A percentile compares a stretch with the other conserved stretches of the same genome.
These are phyloP conservation scores for Leccinum imitatum DNA, from an alignment of 768 basidiomycete species.

Conservation along the genomic window DNA sequence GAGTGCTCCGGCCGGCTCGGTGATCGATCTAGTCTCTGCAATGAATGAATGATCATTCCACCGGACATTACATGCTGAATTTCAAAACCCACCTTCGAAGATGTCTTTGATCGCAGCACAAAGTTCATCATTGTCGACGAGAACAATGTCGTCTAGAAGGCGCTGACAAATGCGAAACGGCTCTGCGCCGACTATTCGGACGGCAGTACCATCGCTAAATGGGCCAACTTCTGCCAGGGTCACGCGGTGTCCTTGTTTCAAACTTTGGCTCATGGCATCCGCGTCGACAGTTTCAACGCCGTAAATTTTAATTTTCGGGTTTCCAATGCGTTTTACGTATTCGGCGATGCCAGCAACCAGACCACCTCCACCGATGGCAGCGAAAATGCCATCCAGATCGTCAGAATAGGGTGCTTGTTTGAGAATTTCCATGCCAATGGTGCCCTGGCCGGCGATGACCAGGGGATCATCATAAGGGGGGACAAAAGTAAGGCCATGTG, in stretches of 20 bases:
- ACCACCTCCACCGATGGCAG: constrained; percentile 92
- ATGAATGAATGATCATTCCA: background rate
- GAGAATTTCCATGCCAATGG: constrained; percentile 90
- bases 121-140: constrained; percentile 92
- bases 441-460: constrained; percentile 97
- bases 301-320: constrained; percentile 73
- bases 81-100: constrained; percentile 73
- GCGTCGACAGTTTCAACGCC: constrained; percentile 96
- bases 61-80: background rate
- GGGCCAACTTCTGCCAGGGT: constrained; percentile 89
- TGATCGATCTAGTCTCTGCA: constrained; percentile 86
- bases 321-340: constrained; percentile 92
- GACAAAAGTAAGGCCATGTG: constrained; percentile 82
- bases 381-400: constrained; percentile 80
- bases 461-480: constrained; percentile 98
- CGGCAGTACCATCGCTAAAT: constrained; percentile 97
- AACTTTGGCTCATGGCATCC: constrained; percentile 87
- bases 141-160: constrained; percentile 77
- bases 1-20: constrained; percentile 94
- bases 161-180: constrained; percentile 90
- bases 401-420: constrained; percentile 83
- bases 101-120: constrained; percentile 99
- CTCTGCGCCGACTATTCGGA: constrained; percentile 93
- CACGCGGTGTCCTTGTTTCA: constrained; percentile 79
- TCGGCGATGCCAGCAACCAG: constrained; percentile 86